phyloP scores from a whole-genome alignment of 306 rosid species.

The Corylus heterophylla region DNA sequence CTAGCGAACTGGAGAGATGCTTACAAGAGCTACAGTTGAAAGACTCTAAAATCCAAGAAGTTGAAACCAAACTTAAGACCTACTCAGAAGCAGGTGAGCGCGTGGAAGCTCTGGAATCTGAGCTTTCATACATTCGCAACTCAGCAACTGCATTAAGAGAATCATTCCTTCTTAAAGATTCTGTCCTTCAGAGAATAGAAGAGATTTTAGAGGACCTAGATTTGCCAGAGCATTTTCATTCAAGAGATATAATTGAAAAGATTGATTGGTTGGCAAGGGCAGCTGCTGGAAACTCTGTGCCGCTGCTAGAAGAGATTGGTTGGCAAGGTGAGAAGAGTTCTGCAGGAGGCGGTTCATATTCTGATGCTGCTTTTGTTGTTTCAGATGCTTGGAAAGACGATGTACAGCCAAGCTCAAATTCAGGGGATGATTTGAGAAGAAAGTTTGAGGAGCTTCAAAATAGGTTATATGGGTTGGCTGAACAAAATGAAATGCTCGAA shows the following conservation, averaged over 20 bases:
- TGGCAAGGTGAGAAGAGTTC: conserved; percentile 75
- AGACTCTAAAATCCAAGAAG: conserved; percentile 69
- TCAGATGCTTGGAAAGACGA: conserved; percentile 80
- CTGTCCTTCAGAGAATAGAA: conserved; percentile 95
- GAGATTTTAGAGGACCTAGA: conserved; percentile 93
- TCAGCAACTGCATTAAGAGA: conserved; percentile 93
- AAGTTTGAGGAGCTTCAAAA: conserved; percentile 77
- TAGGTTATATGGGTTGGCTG: conserved; percentile 80
- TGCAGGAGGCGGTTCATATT: conserved; percentile 61
- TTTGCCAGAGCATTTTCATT: conserved; percentile 96
- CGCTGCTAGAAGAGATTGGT: conserved; percentile 40
- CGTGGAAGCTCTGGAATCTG: conserved; percentile 93
- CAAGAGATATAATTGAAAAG: conserved; percentile 84
- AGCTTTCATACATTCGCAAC: conserved; percentile 96
- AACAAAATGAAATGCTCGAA: conserved; percentile 98
- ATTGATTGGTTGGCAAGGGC: conserved; percentile 95
- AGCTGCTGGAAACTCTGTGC: conserved; percentile 55
- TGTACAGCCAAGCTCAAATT: conserved; percentile 49
- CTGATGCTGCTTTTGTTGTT: conserved; percentile 77
- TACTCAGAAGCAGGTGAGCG: conserved; percentile 96
- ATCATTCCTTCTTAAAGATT: conserved; percentile 97
- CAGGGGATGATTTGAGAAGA: conserved; percentile 62
- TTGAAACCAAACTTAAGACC: conserved; percentile 74
- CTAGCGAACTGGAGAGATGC: conserved; percentile 82
- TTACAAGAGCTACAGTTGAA: conserved; percentile 74